Evolutionary conservation across 768 basidiomycete species (phyloP).

Genomic region (Rhodotorula graminis): DNA sequence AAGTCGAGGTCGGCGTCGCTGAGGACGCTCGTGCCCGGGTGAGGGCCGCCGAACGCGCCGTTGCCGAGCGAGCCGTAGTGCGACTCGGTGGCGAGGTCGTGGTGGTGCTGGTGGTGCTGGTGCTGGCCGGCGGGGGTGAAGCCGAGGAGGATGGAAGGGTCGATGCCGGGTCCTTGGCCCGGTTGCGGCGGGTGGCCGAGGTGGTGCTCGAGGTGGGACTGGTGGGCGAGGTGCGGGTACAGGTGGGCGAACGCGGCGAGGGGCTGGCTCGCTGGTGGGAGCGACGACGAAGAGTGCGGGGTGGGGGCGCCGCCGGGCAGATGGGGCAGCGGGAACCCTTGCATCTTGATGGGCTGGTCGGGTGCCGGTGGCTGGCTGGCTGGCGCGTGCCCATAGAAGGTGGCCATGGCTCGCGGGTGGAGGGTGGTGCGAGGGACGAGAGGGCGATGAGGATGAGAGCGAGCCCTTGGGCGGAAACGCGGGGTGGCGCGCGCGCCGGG

Average conservation of each 20-base stretch:
- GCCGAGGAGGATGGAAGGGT: slow-evolving; percentile 22
- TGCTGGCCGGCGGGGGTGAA: too few species aligned
- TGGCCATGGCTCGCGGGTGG: too few species aligned
- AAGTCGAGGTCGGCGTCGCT: slow-evolving; percentile 34
- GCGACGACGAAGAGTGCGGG: too few species aligned
- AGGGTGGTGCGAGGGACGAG: too few species aligned
- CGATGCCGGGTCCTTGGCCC: slow-evolving; percentile 23
- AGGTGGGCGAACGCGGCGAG: neutral
- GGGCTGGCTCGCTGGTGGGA: too few species aligned
- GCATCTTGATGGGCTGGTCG: slow-evolving; percentile 55
- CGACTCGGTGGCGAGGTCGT: neutral
- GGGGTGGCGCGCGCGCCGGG: too few species aligned
- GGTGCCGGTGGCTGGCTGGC: slow-evolving; percentile 23
- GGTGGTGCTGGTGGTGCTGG: too few species aligned
- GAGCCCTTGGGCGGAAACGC: too few species aligned
- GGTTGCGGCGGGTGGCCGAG: too few species aligned
- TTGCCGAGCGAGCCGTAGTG: neutral
- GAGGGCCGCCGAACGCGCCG: neutral
- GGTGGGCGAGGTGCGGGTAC: slow-evolving; percentile 9
- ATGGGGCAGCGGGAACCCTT: slow-evolving; percentile 64
- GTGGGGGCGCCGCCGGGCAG: slow-evolving; percentile 41
- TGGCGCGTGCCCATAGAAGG: slow-evolving; percentile 4
- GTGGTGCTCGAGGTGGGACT: slow-evolving; percentile 42
- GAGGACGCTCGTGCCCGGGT: neutral
- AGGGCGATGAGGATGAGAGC: too few species aligned